phyloP scores from a whole-genome alignment of 192 early-diverging fungal species.

The Backusella parvicylindrica region DNA sequence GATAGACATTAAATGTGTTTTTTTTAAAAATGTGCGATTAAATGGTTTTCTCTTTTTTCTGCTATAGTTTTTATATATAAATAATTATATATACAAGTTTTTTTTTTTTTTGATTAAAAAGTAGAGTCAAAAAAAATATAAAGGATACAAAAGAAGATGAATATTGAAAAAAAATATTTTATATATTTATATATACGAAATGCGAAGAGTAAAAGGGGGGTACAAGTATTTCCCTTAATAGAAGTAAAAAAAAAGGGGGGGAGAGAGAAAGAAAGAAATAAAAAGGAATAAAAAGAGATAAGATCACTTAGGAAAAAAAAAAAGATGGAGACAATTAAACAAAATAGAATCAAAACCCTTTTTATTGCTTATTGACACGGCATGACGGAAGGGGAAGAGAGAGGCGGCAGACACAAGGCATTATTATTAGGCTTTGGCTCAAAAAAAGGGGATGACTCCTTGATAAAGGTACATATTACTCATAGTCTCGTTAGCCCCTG shows the following conservation, averaged over 20 bases:
- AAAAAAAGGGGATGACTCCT: constrained; percentile 5
- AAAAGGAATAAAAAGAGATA: constrained; percentile 3
- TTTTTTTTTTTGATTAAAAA: neutral
- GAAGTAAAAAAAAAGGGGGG: constrained; percentile 3
- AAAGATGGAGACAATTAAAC: constrained; percentile 1
- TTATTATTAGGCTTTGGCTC: constrained; percentile 7
- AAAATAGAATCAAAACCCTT: constrained; percentile 10
- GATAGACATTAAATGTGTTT: constrained; percentile 5
- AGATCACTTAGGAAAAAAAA: neutral
- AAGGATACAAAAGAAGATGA: constrained; percentile 3
- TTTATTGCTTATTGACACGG: constrained; percentile 10
- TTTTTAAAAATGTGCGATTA: neutral
- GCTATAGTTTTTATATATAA: neutral
- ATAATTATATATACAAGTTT: neutral
- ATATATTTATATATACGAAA: neutral
- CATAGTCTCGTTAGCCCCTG: neutral
- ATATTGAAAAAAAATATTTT: neutral
- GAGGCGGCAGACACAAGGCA: constrained; percentile 15
- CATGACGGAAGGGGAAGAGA: constrained; percentile 14
- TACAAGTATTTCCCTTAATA: neutral
- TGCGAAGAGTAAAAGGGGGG: neutral
- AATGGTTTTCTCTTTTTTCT: neutral
- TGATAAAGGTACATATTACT: neutral
- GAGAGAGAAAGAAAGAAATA: neutral
- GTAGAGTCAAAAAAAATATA: constrained; percentile 3